Percentiles rank a stretch among this genome's conserved stretches.
phyloP scores from a whole-genome alignment of 805 yeast genomes.

The Myxozyma mucilagina region DNA sequence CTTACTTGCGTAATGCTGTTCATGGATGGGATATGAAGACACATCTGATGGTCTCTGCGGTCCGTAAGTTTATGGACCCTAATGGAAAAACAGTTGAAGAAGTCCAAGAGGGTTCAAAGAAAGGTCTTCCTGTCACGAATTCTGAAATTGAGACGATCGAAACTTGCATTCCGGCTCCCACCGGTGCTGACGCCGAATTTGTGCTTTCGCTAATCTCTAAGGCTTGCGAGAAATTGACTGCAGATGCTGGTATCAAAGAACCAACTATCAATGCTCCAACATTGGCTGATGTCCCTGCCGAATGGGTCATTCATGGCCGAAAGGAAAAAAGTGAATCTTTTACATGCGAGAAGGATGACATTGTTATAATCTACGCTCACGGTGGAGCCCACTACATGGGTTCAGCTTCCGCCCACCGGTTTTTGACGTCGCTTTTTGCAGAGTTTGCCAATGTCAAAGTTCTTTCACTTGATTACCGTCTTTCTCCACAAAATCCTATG shows the following conservation, averaged over 20 bases:
- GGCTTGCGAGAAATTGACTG: conserved; percentile 18
- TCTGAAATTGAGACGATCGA: conserved; percentile 7
- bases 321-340: not conserved
- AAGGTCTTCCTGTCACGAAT: conserved; percentile 4
- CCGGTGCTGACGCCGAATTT: conserved; percentile 7
- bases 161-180: conserved; percentile 10
- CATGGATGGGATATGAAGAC: conserved; percentile 29
- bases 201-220: conserved; percentile 1
- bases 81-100: conserved; percentile 21
- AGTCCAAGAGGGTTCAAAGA: conserved; percentile 6
- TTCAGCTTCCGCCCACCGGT: conserved; percentile 24
- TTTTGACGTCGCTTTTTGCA: conserved; percentile 17
- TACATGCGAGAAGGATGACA: conserved; percentile 10
- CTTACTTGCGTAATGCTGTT: conserved; percentile 17
- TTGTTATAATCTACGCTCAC: conserved; percentile 29
- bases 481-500: conserved; percentile 28
- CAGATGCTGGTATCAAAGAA: conserved; percentile 10
- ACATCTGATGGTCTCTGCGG: conserved; percentile 22
- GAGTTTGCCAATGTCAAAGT: conserved; percentile 12
- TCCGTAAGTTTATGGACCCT: conserved; percentile 7
- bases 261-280: conserved; percentile 22
- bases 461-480: conserved; percentile 26
- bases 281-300: conserved; percentile 16
- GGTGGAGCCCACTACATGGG: conserved; percentile 34
- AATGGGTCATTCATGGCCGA: conserved; percentile 21